phyloP scores from a whole-genome alignment of 306 rosid species.

The Vigna radiata region DNA sequence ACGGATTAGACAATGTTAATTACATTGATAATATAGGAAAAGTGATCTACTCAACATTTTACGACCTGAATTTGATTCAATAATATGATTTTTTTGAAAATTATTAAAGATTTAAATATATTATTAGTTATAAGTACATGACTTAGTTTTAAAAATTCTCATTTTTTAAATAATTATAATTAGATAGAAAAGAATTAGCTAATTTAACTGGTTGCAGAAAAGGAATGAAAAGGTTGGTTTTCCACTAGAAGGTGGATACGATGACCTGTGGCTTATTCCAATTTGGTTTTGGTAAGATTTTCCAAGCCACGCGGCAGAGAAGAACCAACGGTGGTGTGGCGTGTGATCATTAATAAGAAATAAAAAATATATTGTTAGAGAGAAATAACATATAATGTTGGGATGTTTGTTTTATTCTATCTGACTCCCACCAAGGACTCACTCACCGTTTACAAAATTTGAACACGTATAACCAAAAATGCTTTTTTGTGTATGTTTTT shows the following conservation, averaged over 20 bases:
- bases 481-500: conserved; percentile 39
- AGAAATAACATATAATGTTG: neutral
- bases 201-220: too few species aligned
- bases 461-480: conserved; percentile 15
- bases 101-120: too few species aligned
- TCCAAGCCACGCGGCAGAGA: neutral
- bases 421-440: conserved; percentile 43
- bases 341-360: neutral
- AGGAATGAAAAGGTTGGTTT: too few species aligned
- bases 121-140: too few species aligned
- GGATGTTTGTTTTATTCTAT: conserved; percentile 42
- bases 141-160: too few species aligned
- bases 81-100: too few species aligned
- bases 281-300: neutral
- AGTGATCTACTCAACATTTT: too few species aligned
- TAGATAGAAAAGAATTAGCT: too few species aligned
- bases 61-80: too few species aligned
- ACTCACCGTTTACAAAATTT: conserved; percentile 27
- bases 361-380: neutral
- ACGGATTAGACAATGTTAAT: too few species aligned
- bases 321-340: conserved; percentile 4
- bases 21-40: too few species aligned
- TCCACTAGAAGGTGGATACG: neutral
- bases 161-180: too few species aligned
- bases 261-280: neutral